These are phyloP conservation scores for Lentinula boryana DNA, from an alignment of 768 basidiomycete genomes.

Conservation along the genomic window DNA sequence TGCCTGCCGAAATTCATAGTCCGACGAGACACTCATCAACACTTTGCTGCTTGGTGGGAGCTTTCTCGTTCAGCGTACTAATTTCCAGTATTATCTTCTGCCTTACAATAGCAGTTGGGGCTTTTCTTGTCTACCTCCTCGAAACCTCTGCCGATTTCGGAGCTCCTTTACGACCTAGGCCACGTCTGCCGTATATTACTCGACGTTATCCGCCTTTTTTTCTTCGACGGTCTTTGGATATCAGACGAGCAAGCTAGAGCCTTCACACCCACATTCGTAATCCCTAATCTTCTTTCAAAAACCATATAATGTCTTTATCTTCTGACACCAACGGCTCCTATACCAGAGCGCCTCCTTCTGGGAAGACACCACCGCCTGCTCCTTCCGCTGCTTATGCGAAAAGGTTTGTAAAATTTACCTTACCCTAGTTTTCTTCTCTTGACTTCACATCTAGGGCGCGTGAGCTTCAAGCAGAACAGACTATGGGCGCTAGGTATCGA, in stretches of 20 bases:
- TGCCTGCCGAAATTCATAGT: neutral
- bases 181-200: constrained; percentile 20
- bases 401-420: constrained; percentile 42
- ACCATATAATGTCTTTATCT: constrained; percentile 88
- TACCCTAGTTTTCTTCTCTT: constrained; percentile 8
- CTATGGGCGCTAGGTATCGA: constrained; percentile 61
- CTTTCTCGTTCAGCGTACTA: constrained; percentile 22
- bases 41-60: neutral
- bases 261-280: constrained; percentile 41
- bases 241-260: constrained; percentile 1
- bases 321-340: constrained; percentile 77
- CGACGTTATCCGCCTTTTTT: constrained; percentile 21
- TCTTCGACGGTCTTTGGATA: constrained; percentile 22
- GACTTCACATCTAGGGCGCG: constrained; percentile 53
- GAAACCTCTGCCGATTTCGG: constrained; percentile 24
- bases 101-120: constrained; percentile 52
- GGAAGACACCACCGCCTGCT: constrained; percentile 87
- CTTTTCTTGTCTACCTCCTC: constrained; percentile 32
- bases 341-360: constrained; percentile 71
- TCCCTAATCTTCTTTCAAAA: constrained; percentile 74
- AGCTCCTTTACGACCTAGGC: constrained; percentile 30
- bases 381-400: constrained; percentile 88
- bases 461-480: constrained; percentile 78
- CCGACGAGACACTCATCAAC: neutral
- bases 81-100: constrained; percentile 53